Evolutionary conservation across 192 early-diverging fungal genomes (phyloP), one percentile per base, ranked within the genome.

Genomic region (Pilaira anomala): DNA sequence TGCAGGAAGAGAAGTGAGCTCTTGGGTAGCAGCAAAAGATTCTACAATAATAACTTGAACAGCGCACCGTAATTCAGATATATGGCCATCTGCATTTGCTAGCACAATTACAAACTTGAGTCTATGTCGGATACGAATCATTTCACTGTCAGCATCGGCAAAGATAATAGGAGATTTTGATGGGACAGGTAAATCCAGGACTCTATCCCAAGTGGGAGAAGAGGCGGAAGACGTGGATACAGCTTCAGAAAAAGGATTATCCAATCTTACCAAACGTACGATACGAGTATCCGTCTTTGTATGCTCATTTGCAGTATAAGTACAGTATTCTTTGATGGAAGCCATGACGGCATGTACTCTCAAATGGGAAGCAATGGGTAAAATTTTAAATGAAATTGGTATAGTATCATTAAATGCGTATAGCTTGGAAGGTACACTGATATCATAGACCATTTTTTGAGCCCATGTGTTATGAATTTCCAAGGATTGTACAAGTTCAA

Each of bases 291-390:
- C 46, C 0, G 59, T 39, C 24, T 40, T 29, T 19, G 66, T 13
- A 24, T 39, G 24, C 11, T 44, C 50, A 39, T 49, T 24, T 59
- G 70, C 73, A 28, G 72, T 67, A 66, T 76, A 83, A 0, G 80
- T 74, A 18, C 72, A 53, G 42, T 81, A 84, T 66, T 87, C 86
- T 29, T 82, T 84, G 54, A 87, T 63, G 12, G 72, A 53, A 44
- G 74, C 76, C 13, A 72, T 72, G 3, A 81, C 62, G 2, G 74
- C 44, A 18, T 74, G 60, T 5, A 84, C 66, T 44, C 59, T 71
- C 18, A 87, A 22, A 4, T 70, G 65, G 61, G 78, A 67, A 44
- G 54, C 13, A 13, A 74, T 65, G 19, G 83, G 80, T 26, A 60
- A 73, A 1, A 87, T 56, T 25, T 69, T 68, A 12, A 85, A 65